phyloP scores from a whole-genome alignment of 148 eudicot genomes.

The Camellia granthamiana region DNA sequence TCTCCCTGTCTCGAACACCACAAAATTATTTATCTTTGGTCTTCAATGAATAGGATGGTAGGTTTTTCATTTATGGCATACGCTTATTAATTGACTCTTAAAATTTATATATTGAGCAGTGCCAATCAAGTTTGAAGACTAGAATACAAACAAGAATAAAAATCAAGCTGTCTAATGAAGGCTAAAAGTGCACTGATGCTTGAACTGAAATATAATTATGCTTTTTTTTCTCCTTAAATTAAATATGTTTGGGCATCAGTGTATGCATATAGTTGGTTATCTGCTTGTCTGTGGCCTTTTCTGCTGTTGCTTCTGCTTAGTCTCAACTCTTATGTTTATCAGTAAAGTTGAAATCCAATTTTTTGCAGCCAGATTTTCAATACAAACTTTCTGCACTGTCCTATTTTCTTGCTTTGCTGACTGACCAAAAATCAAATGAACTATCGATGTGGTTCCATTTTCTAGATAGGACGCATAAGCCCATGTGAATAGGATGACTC shows the following conservation, averaged over 20 bases:
- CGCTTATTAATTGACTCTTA: no score
- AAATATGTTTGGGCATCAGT: background rate
- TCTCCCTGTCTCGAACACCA: no score
- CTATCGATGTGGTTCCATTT: background rate
- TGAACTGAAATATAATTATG: background rate
- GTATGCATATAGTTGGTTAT: background rate
- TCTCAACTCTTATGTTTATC: background rate
- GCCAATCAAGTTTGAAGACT: no score
- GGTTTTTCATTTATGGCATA: no score
- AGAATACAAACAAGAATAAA: no score
- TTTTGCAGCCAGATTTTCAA: background rate
- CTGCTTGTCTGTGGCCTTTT: background rate
- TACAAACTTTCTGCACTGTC: background rate
- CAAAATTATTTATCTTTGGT: no score
- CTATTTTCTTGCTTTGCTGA: background rate
- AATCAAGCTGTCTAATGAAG: background rate
- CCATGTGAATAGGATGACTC: background rate
- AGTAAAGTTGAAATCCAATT: background rate
- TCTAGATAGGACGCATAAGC: background rate
- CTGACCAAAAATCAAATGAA: background rate
- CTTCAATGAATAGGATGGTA: no score
- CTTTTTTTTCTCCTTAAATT: background rate
- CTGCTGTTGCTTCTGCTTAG: background rate
- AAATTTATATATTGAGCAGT: no score
- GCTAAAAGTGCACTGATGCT: background rate